phyloP scores from a whole-genome alignment of 768 basidiomycete species.

The Gyrodon lividus region DNA sequence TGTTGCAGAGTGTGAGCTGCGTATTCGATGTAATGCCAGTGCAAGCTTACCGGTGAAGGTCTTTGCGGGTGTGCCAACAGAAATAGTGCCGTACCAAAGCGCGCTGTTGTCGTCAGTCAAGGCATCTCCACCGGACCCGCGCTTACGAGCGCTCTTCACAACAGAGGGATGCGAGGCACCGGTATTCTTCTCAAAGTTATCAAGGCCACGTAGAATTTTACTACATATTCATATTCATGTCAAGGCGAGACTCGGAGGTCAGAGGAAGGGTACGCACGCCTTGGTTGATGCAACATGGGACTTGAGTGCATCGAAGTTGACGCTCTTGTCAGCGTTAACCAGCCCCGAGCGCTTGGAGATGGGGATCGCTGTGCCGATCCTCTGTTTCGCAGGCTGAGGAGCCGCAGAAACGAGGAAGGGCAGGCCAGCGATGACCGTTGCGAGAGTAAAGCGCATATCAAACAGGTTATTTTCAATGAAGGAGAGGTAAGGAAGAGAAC shows the following conservation, averaged over 20 bases:
- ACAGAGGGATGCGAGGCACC: slow-evolving; percentile 3
- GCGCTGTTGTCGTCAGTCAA: neutral
- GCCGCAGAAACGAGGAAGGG: slow-evolving; percentile 8
- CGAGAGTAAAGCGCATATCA: slow-evolving; percentile 9
- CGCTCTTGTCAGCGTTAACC: slow-evolving; percentile 6
- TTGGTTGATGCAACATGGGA: slow-evolving; percentile 4
- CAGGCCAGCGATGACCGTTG: slow-evolving; percentile 5
- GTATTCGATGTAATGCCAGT: neutral
- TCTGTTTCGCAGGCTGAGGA: neutral
- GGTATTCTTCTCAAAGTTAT: slow-evolving; percentile 10
- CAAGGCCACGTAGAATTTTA: slow-evolving; percentile 4
- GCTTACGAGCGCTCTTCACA: neutral
- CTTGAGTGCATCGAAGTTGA: slow-evolving; percentile 7
- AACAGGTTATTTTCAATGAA: neutral
- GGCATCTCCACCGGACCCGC: neutral
- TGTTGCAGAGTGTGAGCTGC: neutral
- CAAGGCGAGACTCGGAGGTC: neutral
- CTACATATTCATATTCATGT: neutral
- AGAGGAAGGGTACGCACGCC: slow-evolving; percentile 8
- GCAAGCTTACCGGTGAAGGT: neutral
- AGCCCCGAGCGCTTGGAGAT: slow-evolving; percentile 9
- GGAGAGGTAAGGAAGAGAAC: neutral
- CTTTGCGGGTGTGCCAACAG: slow-evolving; percentile 10
- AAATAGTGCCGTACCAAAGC: slow-evolving; percentile 15
- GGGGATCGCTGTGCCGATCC: slow-evolving; percentile 1